These are phyloP conservation scores for Crithidia acanthocephali DNA, from an alignment of 208 protist species.

Conservation along the genomic window DNA sequence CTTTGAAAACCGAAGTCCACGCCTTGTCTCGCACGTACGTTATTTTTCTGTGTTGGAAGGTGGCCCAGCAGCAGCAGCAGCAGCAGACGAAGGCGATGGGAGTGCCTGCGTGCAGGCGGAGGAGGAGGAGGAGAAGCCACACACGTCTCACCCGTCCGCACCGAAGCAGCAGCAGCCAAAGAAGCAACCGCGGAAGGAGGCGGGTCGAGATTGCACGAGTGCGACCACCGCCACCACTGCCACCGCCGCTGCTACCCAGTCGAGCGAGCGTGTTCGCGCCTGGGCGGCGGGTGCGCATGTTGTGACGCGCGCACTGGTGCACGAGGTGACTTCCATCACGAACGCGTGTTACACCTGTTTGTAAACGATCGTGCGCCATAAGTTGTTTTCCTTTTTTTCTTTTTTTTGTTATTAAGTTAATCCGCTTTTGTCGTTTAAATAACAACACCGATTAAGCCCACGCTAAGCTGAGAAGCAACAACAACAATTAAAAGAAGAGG, in stretches of 20 bases:
- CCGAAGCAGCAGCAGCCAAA: not conserved
- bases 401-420: no score
- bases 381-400: not conserved
- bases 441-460: no score
- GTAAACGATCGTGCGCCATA: not conserved
- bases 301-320: constrained; percentile 51
- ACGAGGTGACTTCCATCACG: constrained; percentile 41
- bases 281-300: constrained; percentile 44
- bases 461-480: no score
- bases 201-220: not conserved
- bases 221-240: not conserved
- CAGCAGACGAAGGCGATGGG: not conserved
- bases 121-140: not conserved
- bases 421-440: no score
- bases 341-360: constrained; percentile 28
- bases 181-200: not conserved
- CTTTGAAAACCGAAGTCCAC: not conserved
- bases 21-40: constrained; percentile 27
- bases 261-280: not conserved
- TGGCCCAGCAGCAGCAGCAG: not conserved
- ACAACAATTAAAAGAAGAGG: no score
- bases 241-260: not conserved
- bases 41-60: constrained; percentile 61
- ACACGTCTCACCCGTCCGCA: not conserved
- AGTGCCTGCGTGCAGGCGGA: not conserved